These are phyloP conservation scores for Pyronema domesticum DNA, from an alignment of 495 filamentous ascomycete genomes.

Conservation along the genomic window DNA sequence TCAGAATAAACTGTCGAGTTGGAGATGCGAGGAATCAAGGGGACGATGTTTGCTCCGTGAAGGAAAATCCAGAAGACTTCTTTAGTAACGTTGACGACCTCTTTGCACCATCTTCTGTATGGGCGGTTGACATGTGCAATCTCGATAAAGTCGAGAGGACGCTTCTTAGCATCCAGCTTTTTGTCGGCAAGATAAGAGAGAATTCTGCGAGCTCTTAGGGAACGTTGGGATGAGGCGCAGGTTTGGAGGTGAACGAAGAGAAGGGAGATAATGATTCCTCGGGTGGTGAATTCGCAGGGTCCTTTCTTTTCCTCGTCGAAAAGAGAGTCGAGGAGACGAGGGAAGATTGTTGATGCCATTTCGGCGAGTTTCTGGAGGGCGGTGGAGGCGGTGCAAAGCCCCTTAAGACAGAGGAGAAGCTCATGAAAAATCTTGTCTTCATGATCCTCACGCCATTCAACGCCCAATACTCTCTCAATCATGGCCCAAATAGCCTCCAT, in stretches of 20 bases:
- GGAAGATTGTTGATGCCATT: constrained; percentile 68
- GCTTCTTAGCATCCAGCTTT: constrained; percentile 49
- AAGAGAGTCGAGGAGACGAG: constrained; percentile 67
- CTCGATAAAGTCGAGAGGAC: constrained; percentile 68
- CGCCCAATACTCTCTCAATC: constrained; percentile 73
- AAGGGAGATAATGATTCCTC: constrained; percentile 68
- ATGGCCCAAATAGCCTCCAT: constrained; percentile 82
- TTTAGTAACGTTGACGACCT: constrained; percentile 79
- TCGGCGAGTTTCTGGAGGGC: constrained; percentile 64
- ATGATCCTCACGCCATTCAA: constrained; percentile 97
- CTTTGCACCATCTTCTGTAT: constrained; percentile 85
- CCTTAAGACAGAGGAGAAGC: constrained; percentile 82
- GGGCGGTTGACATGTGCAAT: constrained; percentile 52
- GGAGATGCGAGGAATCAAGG: constrained; percentile 5
- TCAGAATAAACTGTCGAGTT: constrained; percentile 35
- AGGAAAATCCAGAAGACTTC: constrained; percentile 99
- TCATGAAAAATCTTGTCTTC: constrained; percentile 88
- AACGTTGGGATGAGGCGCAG: constrained; percentile 26
- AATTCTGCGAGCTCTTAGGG: constrained; percentile 38
- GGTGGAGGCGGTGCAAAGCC: constrained; percentile 73
- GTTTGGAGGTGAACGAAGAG: constrained; percentile 49
- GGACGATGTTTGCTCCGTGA: constrained; percentile 77
- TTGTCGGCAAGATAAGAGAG: constrained; percentile 70
- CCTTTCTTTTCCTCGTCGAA: constrained; percentile 97
- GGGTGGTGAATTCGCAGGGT: constrained; percentile 85